A percentile compares a stretch with the other conserved stretches of the same genome.
Conservation (phyloP, 2,329 filamentous ascomycete species). For the Monosporascus sp. region DNA sequence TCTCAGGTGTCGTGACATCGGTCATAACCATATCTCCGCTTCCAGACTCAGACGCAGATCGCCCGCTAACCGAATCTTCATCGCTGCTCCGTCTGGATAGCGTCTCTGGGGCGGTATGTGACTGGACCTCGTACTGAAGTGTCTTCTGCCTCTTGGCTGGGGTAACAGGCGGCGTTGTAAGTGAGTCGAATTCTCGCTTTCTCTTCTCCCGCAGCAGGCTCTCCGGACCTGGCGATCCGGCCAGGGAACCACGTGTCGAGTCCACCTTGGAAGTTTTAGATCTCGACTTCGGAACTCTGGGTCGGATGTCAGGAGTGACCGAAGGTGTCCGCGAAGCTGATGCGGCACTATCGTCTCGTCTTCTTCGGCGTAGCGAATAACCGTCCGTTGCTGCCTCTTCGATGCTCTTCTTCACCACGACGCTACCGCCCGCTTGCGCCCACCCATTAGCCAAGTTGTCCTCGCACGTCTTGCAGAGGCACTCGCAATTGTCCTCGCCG, state of each 20-base stretch:
- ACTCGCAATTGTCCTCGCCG: slow-evolving; percentile 90
- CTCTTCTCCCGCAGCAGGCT: slow-evolving; percentile 27
- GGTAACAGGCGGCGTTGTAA: slow-evolving; percentile 51
- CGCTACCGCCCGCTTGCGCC: slow-evolving; percentile 49
- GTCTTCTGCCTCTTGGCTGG: slow-evolving; percentile 46
- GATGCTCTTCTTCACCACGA: slow-evolving; percentile 44
- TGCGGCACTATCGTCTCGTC: slow-evolving; percentile 44
- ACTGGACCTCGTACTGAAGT: slow-evolving; percentile 22
- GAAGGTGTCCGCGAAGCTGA: slow-evolving; percentile 52
- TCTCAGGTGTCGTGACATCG: slow-evolving; percentile 46
- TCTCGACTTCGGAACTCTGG: slow-evolving; percentile 39
- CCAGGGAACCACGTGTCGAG: slow-evolving; percentile 29
- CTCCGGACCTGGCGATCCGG: slow-evolving; percentile 27
- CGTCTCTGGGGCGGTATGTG: slow-evolving; percentile 20
- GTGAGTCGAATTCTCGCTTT: slow-evolving; percentile 37
- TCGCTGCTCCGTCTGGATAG: slow-evolving; percentile 36
- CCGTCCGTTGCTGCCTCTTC: slow-evolving; percentile 44
- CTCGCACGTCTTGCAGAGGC: slow-evolving; percentile 86
- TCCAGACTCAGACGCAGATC: slow-evolving; percentile 26
- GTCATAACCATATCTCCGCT: slow-evolving; percentile 29
- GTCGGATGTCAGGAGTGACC: slow-evolving; percentile 49
- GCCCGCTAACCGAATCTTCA: slow-evolving; percentile 21
- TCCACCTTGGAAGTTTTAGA: slow-evolving; percentile 28
- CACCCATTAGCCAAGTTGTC: slow-evolving; percentile 72
- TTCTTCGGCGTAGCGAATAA: slow-evolving; percentile 52